These are phyloP conservation scores for Dimargaris cristalligena DNA, from an alignment of 192 early-diverging fungal genomes.

Conservation along the genomic window DNA sequence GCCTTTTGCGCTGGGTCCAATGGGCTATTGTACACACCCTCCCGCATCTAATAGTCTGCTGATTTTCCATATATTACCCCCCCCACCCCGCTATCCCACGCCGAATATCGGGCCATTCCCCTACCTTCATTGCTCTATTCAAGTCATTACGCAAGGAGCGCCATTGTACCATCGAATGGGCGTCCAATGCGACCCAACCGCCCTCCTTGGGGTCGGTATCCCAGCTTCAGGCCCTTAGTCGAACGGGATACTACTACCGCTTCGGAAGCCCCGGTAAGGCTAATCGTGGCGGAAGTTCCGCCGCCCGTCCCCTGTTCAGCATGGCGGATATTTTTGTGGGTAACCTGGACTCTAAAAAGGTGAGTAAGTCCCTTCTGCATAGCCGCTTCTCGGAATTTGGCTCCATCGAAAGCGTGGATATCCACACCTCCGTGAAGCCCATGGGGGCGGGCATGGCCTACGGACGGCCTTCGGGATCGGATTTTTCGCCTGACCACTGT, in stretches of 20 bases:
- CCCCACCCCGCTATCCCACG: too few species aligned
- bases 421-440: too few species aligned
- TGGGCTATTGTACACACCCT: too few species aligned
- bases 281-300: background rate
- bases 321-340: background rate
- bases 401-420: background rate
- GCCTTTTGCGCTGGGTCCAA: too few species aligned
- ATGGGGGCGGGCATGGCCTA: too few species aligned
- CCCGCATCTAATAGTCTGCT: too few species aligned
- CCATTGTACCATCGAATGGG: background rate
- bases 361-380: background rate
- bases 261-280: background rate
- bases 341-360: background rate
- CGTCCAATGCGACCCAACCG: background rate
- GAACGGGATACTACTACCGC: background rate
- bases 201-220: background rate
- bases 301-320: background rate
- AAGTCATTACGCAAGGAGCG: background rate
- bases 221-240: background rate
- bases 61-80: too few species aligned
- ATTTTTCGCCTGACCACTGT: too few species aligned
- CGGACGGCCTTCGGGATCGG: too few species aligned
- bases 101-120: too few species aligned
- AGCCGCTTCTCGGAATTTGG: background rate
- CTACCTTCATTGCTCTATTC: too few species aligned